Conservation (phyloP, 192 early-diverging fungal genomes). For the Coemansia erecta region DNA sequence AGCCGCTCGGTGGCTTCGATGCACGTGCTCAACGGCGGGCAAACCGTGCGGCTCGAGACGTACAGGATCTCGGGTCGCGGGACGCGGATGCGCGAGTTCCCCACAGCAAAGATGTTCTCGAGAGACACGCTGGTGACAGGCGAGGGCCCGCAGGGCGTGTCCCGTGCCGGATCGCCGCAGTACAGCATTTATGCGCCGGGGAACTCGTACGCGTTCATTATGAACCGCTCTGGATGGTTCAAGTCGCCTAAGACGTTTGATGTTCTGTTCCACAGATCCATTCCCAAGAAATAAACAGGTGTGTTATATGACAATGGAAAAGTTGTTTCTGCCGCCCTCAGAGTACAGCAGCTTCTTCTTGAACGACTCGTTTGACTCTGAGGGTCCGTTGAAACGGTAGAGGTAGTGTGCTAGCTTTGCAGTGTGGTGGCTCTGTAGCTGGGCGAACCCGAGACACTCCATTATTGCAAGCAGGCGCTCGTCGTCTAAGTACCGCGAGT, state of each 20-base stretch:
- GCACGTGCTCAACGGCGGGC: constrained; percentile 18
- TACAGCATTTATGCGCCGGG: constrained; percentile 32
- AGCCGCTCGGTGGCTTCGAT: constrained; percentile 36
- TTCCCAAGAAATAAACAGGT: neutral
- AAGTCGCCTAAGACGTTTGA: constrained; percentile 31
- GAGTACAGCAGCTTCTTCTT: constrained; percentile 68
- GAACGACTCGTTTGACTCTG: constrained; percentile 15
- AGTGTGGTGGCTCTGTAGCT: constrained; percentile 62
- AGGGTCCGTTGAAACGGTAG: constrained; percentile 43
- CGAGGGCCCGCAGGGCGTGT: constrained; percentile 24
- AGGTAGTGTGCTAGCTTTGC: constrained; percentile 81
- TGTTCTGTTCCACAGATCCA: constrained; percentile 28
- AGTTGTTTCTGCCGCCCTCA: constrained; percentile 70
- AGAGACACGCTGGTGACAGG: constrained; percentile 38
- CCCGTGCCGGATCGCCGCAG: constrained; percentile 23
- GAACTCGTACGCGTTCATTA: constrained; percentile 26
- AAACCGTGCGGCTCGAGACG: constrained; percentile 33
- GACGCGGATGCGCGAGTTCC: constrained; percentile 10
- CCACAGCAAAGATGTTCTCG: constrained; percentile 23
- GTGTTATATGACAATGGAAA: constrained; percentile 60
- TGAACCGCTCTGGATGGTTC: constrained; percentile 42
- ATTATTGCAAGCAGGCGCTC: constrained; percentile 67
- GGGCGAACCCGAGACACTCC: constrained; percentile 60
- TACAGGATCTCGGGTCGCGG: constrained; percentile 29
- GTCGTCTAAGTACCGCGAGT: constrained; percentile 83